These are phyloP conservation scores for Claviceps humidiphila DNA, from an alignment of 2,329 filamentous ascomycete genomes.

Conservation along the genomic window DNA sequence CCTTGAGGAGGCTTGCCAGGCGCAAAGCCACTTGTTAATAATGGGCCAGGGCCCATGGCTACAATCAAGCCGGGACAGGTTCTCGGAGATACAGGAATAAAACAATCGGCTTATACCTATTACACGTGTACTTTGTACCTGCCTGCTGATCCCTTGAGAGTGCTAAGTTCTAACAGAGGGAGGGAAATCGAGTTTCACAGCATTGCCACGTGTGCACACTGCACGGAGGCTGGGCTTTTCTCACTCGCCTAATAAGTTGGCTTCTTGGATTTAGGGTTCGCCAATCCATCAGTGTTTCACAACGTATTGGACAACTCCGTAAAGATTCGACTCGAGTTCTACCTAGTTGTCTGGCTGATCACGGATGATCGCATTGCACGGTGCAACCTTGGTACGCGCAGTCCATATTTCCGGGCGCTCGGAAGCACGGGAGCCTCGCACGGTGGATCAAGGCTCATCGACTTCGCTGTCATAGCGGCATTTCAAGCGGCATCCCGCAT, in stretches of 20 bases:
- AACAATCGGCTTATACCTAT: no score
- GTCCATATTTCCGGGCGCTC: neutral
- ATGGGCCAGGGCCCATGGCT: no score
- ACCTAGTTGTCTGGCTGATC: neutral
- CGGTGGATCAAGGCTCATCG: neutral
- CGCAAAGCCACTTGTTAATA: neutral
- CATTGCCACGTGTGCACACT: slow-evolving; percentile 1
- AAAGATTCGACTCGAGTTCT: neutral
- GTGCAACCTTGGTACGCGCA: neutral
- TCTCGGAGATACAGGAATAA: no score
- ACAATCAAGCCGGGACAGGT: no score
- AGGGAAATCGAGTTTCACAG: neutral
- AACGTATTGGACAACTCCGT: neutral
- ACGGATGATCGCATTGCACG: neutral
- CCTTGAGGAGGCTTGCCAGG: neutral
- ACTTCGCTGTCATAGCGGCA: neutral
- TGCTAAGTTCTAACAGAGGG: neutral
- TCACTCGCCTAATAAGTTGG: neutral
- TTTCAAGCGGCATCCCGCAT: neutral
- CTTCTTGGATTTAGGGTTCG: neutral
- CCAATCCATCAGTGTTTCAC: slow-evolving; percentile 1
- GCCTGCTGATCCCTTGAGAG: neutral
- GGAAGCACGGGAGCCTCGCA: neutral
- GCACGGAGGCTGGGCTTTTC: neutral
- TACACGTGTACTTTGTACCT: neutral